Conservation (phyloP, 345 rosid species). For the Ceriops decandra region DNA sequence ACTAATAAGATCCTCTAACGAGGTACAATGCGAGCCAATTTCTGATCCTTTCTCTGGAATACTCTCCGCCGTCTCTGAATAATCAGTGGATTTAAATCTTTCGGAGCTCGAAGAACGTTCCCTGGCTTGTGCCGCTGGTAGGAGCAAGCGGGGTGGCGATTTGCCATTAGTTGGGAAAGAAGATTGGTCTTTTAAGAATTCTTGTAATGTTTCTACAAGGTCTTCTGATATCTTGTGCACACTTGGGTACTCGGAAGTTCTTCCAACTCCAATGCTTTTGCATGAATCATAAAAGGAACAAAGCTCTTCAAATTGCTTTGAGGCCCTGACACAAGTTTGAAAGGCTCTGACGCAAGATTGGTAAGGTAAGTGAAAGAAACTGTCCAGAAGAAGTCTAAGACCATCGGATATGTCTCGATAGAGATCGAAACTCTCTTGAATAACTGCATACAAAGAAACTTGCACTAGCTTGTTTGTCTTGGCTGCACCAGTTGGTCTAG, state of each 20-base stretch:
- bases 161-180: slow-evolving; percentile 39
- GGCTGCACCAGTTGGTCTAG: slow-evolving; percentile 62
- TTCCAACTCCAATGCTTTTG: slow-evolving; percentile 49
- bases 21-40: slow-evolving; percentile 39
- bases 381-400: slow-evolving; percentile 51
- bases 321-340: slow-evolving; percentile 56
- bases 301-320: slow-evolving; percentile 68
- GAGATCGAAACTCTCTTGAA: slow-evolving; percentile 72
- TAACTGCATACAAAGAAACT: slow-evolving; percentile 46
- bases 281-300: slow-evolving; percentile 52
- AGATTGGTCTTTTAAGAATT: slow-evolving; percentile 72
- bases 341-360: slow-evolving; percentile 57
- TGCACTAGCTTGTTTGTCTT: slow-evolving; percentile 48
- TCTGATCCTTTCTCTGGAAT: slow-evolving; percentile 34
- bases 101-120: slow-evolving; percentile 19
- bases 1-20: slow-evolving; percentile 55
- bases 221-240: slow-evolving; percentile 69
- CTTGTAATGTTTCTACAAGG: slow-evolving; percentile 66
- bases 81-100: slow-evolving; percentile 21
- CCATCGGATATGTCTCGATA: slow-evolving; percentile 72
- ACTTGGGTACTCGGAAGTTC: slow-evolving; percentile 77
- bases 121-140: slow-evolving; percentile 16
- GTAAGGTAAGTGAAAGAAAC: slow-evolving; percentile 67
- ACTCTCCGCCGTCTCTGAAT: slow-evolving; percentile 26
- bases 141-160: slow-evolving; percentile 25